phyloP scores from a whole-genome alignment of 495 filamentous ascomycete genomes.

The Penicillium parvum region DNA sequence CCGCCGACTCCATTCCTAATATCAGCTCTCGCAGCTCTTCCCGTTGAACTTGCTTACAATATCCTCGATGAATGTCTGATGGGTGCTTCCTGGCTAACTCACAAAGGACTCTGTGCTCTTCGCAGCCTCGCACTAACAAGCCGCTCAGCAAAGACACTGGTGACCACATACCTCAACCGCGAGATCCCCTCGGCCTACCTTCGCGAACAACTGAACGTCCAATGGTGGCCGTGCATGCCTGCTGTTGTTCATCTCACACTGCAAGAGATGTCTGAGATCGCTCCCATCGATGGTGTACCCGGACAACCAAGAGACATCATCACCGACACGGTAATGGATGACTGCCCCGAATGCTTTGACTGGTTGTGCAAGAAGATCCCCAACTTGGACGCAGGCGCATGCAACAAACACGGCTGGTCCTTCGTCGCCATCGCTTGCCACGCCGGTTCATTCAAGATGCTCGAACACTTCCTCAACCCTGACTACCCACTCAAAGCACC shows the following conservation, averaged over 20 bases:
- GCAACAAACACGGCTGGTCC: constrained; percentile 8
- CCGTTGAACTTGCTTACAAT: constrained; percentile 8
- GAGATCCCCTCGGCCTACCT: not conserved
- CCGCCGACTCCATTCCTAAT: not conserved
- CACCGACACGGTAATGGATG: constrained; percentile 6
- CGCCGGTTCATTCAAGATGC: not conserved
- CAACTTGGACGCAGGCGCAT: not conserved
- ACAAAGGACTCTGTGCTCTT: constrained; percentile 4
- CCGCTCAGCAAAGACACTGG: not conserved
- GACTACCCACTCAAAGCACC: not conserved
- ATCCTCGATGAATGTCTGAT: constrained; percentile 5
- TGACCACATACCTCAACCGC: not conserved
- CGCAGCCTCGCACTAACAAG: not conserved
- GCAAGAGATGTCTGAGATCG: not conserved
- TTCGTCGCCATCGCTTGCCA: constrained; percentile 5
- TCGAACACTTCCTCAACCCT: not conserved
- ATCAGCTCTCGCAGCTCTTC: not conserved
- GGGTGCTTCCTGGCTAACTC: not conserved
- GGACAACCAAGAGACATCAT: constrained; percentile 1
- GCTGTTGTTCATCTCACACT: not conserved
- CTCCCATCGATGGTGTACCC: not conserved
- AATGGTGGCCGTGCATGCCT: not conserved
- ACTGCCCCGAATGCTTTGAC: constrained; percentile 11
- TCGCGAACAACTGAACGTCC: not conserved
- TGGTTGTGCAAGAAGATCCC: not conserved